phyloP scores from a whole-genome alignment of 345 rosid species.

The Punica granatum region DNA sequence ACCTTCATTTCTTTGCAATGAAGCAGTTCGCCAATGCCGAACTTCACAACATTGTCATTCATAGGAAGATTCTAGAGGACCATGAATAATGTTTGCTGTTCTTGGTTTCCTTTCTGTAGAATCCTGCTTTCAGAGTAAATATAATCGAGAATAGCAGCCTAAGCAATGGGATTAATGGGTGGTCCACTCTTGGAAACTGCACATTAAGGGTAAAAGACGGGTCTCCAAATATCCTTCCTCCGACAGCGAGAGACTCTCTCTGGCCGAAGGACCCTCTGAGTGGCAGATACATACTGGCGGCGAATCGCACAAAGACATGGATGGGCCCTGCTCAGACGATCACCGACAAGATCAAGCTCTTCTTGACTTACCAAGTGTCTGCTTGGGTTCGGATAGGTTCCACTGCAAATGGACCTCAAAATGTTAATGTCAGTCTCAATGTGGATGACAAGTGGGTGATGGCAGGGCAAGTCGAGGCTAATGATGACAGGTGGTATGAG shows the following conservation, averaged over 20 bases:
- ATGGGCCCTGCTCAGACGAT: slow-evolving; percentile 98
- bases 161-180: slow-evolving; percentile 49
- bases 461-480: slow-evolving; percentile 79
- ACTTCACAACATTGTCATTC: no score
- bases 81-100: neutral
- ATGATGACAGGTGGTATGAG: slow-evolving; percentile 80
- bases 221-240: slow-evolving; percentile 74
- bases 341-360: slow-evolving; percentile 70
- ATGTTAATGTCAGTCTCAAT: slow-evolving; percentile 74
- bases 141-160: slow-evolving; percentile 66
- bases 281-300: slow-evolving; percentile 58
- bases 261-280: slow-evolving; percentile 59
- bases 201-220: slow-evolving; percentile 54
- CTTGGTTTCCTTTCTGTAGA: slow-evolving; percentile 27
- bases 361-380: slow-evolving; percentile 82
- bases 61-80: neutral
- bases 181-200: slow-evolving; percentile 94
- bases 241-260: slow-evolving; percentile 71
- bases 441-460: slow-evolving; percentile 90
- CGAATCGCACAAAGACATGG: slow-evolving; percentile 86
- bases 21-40: neutral
- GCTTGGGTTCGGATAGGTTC: slow-evolving; percentile 84
- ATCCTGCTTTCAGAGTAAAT: slow-evolving; percentile 67
- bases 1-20: neutral
- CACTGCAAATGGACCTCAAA: slow-evolving; percentile 57